These are phyloP conservation scores for Fusarium nanum DNA, from an alignment of 2,329 filamentous ascomycete species.

Conservation along the genomic window DNA sequence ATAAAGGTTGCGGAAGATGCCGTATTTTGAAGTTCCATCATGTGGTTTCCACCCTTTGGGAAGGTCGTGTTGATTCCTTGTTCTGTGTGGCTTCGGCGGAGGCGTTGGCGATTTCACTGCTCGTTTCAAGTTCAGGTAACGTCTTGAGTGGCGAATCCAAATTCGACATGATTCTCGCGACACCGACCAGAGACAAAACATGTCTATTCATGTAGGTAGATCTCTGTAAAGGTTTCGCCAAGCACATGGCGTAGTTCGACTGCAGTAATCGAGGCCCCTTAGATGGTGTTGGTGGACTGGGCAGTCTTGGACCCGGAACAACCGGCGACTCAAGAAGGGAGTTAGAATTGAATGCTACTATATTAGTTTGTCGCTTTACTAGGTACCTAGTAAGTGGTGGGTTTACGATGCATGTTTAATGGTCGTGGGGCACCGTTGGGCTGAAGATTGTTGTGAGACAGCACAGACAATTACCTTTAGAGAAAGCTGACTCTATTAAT, in stretches of 20 bases:
- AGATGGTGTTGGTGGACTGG: slow-evolving; percentile 21
- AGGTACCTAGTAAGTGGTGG: too few relatives aligned
- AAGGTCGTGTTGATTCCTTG: neutral
- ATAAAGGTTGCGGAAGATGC: slow-evolving; percentile 28
- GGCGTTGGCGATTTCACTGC: neutral
- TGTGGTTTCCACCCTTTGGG: neutral
- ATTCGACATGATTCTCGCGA: slow-evolving; percentile 18
- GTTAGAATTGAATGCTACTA: neutral
- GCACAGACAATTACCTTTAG: neutral
- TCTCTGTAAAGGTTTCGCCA: slow-evolving; percentile 14
- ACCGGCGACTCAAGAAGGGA: neutral
- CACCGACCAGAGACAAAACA: slow-evolving; percentile 37
- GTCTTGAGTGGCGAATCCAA: neutral
- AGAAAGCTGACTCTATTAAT: neutral
- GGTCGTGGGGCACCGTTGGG: neutral
- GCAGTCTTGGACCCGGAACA: slow-evolving; percentile 27
- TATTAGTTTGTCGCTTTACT: neutral
- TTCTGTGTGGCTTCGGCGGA: neutral
- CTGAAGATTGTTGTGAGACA: slow-evolving; percentile 1
- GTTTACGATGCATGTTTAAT: neutral
- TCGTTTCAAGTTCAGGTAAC: neutral
- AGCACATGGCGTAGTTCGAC: slow-evolving; percentile 23
- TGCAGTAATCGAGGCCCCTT: slow-evolving; percentile 23
- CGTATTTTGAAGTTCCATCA: neutral
- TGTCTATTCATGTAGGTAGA: slow-evolving; percentile 13